Base-by-base conservation (phyloP, 139 green algal genomes). In the Coelastrella sp. region DNA sequence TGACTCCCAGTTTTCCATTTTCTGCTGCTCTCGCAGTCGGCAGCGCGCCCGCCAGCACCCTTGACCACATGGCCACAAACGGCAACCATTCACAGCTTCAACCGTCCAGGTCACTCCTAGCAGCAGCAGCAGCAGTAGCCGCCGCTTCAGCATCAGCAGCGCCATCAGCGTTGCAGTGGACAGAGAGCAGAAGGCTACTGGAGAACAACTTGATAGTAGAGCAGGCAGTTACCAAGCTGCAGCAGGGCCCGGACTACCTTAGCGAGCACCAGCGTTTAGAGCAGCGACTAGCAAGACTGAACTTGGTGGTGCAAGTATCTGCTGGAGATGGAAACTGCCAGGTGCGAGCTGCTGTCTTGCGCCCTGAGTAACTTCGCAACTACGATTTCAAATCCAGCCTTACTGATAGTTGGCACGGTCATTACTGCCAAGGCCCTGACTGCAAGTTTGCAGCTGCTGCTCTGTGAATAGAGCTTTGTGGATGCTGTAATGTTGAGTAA, bases 321-420 rank as follows among this genome's bases (percentile, higher is more conserved):
- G 84, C 23, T 19, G 84, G 23, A 17, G 84, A 89, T 57, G 84
- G 84, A n/a, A 89, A 89, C 84, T 89, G 84, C n/a, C 84, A 89
- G 84, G 84, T 89, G 20, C 5, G 81, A 19, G 14, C 7, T 4
- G 23, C 23, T 5, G 23, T 7, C 7, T 68, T 7, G 61, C 61
- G 10, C 10, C 61, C 10, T 68, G 61, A n/a, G n/a, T n/a, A n/a
- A n/a, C n/a, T n/a, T n/a, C n/a, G n/a, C n/a, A n/a, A n/a, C n/a
- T n/a, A n/a, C n/a, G n/a, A n/a, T n/a, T n/a, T n/a, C n/a, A n/a
- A n/a, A n/a, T n/a, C n/a, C n/a, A n/a, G n/a, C n/a, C n/a, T n/a
- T n/a, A n/a, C n/a, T n/a, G n/a, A n/a, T n/a, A n/a, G n/a, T n/a
- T n/a, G n/a, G n/a, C n/a, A n/a, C n/a, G n/a, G n/a, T n/a, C n/a